Evolutionary conservation across 176 grass and related monocot genomes (phyloP).

Genomic region (Zoysia japonica): DNA sequence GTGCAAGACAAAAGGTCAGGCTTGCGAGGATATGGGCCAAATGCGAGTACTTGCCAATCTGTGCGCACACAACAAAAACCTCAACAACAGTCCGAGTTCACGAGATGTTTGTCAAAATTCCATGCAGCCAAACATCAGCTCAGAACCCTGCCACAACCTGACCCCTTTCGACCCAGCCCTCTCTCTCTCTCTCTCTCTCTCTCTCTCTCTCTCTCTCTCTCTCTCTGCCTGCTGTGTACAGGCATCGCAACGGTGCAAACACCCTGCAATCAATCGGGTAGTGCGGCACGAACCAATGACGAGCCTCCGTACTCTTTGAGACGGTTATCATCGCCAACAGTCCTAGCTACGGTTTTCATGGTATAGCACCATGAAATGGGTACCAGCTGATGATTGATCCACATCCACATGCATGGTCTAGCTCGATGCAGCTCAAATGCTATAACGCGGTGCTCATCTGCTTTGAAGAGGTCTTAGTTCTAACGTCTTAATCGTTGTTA

Average conservation of each 20-base stretch:
- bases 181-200: background rate
- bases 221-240: background rate
- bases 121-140: conserved; percentile 44
- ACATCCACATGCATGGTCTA: too few species aligned
- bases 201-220: too few species aligned
- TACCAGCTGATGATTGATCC: too few species aligned
- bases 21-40: conserved; percentile 44
- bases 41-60: conserved; percentile 43
- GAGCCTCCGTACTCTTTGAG: background rate
- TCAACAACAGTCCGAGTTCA: conserved; percentile 57
- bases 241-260: background rate
- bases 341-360: background rate
- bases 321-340: background rate
- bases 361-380: background rate
- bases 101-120: conserved; percentile 71
- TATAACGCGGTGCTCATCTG: too few species aligned
- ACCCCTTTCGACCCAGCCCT: background rate
- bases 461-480: too few species aligned
- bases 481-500: too few species aligned
- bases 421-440: too few species aligned
- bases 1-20: conserved; percentile 54
- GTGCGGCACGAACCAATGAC: background rate
- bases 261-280: conserved; percentile 24
- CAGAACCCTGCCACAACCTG: conserved; percentile 33
- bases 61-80: conserved; percentile 39